Conservation (phyloP, 2,329 filamentous ascomycete genomes). For the Immersiporthe knoxdaviesiana region DNA sequence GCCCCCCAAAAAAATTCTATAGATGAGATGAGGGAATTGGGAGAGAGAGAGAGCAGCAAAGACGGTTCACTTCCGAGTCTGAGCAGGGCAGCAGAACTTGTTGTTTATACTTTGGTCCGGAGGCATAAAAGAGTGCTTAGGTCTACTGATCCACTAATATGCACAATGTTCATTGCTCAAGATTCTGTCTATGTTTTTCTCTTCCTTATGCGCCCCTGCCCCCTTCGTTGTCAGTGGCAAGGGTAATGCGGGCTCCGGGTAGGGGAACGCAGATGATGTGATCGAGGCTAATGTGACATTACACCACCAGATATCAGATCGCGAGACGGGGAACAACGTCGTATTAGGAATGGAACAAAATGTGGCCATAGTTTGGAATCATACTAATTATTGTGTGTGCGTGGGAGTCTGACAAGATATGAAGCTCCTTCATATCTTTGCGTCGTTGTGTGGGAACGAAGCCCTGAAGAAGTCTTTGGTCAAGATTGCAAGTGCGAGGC, state of each 20-base stretch:
- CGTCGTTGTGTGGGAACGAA: neutral
- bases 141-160: neutral
- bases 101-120: neutral
- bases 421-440: no score
- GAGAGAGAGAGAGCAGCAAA: neutral
- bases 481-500: neutral
- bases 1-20: no score
- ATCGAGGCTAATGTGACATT: conserved; percentile 27
- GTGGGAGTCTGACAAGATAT: no score
- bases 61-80: neutral
- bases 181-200: neutral
- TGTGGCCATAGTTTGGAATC: neutral
- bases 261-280: conserved; percentile 25
- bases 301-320: conserved; percentile 15
- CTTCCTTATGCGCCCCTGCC: neutral
- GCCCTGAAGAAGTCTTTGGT: neutral
- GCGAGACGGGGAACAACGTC: conserved; percentile 16
- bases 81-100: neutral
- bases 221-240: conserved; percentile 21
- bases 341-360: conserved; percentile 4
- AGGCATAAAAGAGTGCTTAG: neutral
- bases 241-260: conserved; percentile 18
- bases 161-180: neutral
- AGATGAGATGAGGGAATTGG: neutral
- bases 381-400: conserved; percentile 4